These are phyloP conservation scores for Pseudogymnoascus sp. DNA, from an alignment of 2,329 filamentous ascomycete species.

Conservation along the genomic window DNA sequence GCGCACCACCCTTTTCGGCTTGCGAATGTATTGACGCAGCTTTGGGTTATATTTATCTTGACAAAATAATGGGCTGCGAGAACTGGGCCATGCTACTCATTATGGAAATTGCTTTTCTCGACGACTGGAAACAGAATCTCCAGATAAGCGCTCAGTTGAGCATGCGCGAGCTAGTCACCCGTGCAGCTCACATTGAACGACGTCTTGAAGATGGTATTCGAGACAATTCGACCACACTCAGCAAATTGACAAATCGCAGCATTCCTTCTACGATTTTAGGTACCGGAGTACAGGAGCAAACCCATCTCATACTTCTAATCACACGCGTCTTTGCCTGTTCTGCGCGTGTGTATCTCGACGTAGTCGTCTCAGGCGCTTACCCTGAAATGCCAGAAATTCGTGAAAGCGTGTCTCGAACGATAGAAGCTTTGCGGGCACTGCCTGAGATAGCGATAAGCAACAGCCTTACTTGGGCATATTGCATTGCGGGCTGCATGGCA, in stretches of 20 bases:
- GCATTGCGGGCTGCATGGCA: slow-evolving; percentile 18
- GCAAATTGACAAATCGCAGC: background rate
- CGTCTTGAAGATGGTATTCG: slow-evolving; percentile 9
- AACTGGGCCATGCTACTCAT: slow-evolving; percentile 48
- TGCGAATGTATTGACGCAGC: background rate
- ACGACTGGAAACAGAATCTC: slow-evolving; percentile 47
- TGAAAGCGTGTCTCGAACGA: slow-evolving; percentile 6
- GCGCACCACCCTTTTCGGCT: slow-evolving; percentile 10
- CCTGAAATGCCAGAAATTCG: slow-evolving; percentile 13
- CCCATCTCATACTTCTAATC: slow-evolving; percentile 7
- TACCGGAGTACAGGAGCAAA: background rate
- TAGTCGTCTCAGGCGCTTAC: slow-evolving; percentile 13
- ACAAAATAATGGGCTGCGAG: slow-evolving; percentile 43
- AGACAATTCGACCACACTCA: background rate
- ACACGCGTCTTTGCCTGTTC: slow-evolving; percentile 13
- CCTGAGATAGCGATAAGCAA: slow-evolving; percentile 13
- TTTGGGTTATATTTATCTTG: slow-evolving; percentile 36
- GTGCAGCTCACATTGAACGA: slow-evolving; percentile 23
- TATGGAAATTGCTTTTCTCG: slow-evolving; percentile 41
- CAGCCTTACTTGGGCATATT: slow-evolving; percentile 16
- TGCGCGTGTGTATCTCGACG: slow-evolving; percentile 15
- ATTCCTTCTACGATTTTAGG: too few relatives aligned
- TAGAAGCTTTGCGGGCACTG: slow-evolving; percentile 11
- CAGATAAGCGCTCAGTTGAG: slow-evolving; percentile 36
- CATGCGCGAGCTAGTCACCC: slow-evolving; percentile 34